Conservation (phyloP, 306 rosid genomes). For the Phaseolus lunatus region DNA sequence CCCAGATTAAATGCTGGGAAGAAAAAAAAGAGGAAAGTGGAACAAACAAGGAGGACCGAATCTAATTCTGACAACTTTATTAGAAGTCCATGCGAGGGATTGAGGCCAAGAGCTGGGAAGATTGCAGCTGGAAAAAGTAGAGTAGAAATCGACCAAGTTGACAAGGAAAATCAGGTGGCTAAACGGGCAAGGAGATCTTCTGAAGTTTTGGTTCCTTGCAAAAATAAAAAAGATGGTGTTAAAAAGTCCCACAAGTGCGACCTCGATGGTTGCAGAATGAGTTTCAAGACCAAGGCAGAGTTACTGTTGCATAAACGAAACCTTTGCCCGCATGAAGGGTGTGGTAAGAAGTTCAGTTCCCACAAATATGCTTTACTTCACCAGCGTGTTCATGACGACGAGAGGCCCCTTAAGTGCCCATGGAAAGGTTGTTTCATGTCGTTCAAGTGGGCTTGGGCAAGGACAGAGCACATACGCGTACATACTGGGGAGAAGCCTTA, state of each 20-base stretch:
- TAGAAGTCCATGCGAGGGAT: constrained; percentile 91
- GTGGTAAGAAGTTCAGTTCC: constrained; percentile 91
- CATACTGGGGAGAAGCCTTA: constrained; percentile 98
- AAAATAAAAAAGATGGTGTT: constrained; percentile 53
- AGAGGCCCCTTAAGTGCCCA: constrained; percentile 95
- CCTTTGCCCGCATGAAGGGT: constrained; percentile 87
- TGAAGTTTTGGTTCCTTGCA: constrained; percentile 45
- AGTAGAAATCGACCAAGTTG: constrained; percentile 41
- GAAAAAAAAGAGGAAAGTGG: constrained; percentile 66
- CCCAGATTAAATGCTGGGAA: constrained; percentile 46
- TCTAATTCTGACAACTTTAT: constrained; percentile 56
- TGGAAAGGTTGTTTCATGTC: constrained; percentile 99
- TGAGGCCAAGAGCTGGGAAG: constrained; percentile 79
- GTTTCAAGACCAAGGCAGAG: constrained; percentile 75
- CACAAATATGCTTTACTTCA: constrained; percentile 90
- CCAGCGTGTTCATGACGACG: constrained; percentile 86
- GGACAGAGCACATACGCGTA: constrained; percentile 94
- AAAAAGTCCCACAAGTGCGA: constrained; percentile 68
- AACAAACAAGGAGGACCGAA: constrained; percentile 47
- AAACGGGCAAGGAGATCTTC: constrained; percentile 60
- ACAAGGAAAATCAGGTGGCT: constrained; percentile 51
- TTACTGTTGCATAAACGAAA: constrained; percentile 79
- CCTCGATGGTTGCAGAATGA: constrained; percentile 85
- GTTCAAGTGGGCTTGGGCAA: constrained; percentile 99
- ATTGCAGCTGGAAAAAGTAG: constrained; percentile 42